A percentile compares a stretch with the other conserved stretches of the same genome.
Conservation (phyloP, 257 asterid species). For the Fraxinus pennsylvanica region DNA sequence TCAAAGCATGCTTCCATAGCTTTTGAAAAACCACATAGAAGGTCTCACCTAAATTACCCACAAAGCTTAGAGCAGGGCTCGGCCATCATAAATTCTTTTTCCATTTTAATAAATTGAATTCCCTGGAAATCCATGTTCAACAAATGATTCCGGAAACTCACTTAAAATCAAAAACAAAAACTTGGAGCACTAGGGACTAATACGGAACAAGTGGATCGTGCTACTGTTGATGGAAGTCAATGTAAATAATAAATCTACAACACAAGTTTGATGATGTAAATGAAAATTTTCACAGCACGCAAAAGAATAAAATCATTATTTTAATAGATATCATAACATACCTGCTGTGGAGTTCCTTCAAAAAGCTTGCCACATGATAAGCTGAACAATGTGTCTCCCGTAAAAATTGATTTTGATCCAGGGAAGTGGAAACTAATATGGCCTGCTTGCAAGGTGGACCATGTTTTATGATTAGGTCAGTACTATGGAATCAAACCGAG, state of each 20-base stretch:
- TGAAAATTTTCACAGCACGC: slow-evolving; percentile 4
- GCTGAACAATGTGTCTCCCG: slow-evolving; percentile 94
- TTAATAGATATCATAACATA: slow-evolving; percentile 19
- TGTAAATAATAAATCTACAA: neutral
- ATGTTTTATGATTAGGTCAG: neutral
- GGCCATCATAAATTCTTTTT: neutral
- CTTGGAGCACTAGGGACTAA: too few relatives aligned
- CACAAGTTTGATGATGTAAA: neutral
- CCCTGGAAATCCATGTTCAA: neutral
- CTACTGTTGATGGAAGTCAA: too few relatives aligned
- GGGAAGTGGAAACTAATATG: slow-evolving; percentile 92
- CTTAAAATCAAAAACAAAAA: neutral
- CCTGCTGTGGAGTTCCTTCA: slow-evolving; percentile 96
- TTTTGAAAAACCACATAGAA: neutral
- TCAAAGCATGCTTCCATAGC: neutral
- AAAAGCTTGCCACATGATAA: slow-evolving; percentile 94
- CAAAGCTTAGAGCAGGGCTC: neutral
- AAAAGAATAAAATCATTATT: slow-evolving; percentile 8
- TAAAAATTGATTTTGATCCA: slow-evolving; percentile 76
- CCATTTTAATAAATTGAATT: neutral
- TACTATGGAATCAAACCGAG: neutral
- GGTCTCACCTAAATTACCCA: neutral
- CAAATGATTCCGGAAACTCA: neutral
- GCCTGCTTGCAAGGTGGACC: slow-evolving; percentile 45
- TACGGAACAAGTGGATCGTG: too few relatives aligned